Conservation (phyloP, 2,329 filamentous ascomycete genomes). For the Microcyclospora pomicola region DNA sequence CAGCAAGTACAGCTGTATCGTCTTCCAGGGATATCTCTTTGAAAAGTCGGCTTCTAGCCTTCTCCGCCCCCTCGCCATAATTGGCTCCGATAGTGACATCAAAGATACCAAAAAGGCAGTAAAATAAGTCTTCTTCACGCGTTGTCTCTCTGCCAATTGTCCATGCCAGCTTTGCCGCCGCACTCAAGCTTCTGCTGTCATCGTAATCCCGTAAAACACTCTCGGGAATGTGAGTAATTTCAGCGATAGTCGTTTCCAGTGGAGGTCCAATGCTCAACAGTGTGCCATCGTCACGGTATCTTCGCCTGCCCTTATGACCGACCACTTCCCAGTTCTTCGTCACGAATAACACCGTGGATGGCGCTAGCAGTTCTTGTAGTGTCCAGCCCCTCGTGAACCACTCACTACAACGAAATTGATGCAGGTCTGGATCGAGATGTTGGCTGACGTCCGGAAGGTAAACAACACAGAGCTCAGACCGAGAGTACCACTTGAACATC, state of each 20-base stretch:
- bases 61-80: conserved; percentile 5
- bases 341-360: conserved; percentile 5
- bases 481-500: conserved; percentile 11
- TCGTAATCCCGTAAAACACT: conserved; percentile 3
- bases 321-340: conserved; percentile 8
- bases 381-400: conserved; percentile 13
- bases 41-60: conserved; percentile 4
- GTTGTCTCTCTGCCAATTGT: conserved; percentile 5
- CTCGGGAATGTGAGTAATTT: conserved; percentile 3
- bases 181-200: conserved; percentile 2
- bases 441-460: conserved; percentile 9
- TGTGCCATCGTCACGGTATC: neutral
- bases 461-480: conserved; percentile 9
- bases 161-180: conserved; percentile 7
- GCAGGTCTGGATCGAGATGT: neutral
- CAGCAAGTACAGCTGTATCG: no score
- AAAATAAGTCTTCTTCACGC: conserved; percentile 6
- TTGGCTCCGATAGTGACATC: conserved; percentile 4
- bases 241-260: conserved; percentile 4
- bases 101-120: conserved; percentile 7
- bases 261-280: neutral
- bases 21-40: neutral
- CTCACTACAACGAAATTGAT: conserved; percentile 2
- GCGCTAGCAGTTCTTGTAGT: conserved; percentile 12
- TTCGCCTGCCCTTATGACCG: conserved; percentile 7